Evolutionary conservation across 257 asterid genomes (phyloP), one percentile per base, ranked within the genome.

Genomic region (Salvia hispanica): DNA sequence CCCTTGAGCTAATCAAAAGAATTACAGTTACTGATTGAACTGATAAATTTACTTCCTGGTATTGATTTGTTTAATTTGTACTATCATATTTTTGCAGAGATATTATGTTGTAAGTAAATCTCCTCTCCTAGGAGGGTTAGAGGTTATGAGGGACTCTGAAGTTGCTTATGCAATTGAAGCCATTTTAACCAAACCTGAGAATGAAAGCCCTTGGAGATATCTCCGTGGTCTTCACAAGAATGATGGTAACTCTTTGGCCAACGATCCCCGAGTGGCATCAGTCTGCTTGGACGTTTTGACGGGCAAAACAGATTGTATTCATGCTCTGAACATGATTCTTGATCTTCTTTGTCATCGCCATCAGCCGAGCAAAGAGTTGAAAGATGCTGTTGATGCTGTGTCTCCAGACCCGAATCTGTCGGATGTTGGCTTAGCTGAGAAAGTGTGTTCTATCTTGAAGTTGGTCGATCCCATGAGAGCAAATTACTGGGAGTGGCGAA

Each of bases 131-230:
- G 96, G 95, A 64, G 89, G 95, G 36, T 74, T 91, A 64, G 86
- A 72, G 58, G 86, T 71, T 52, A 71, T 78, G 85, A 84, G 91
- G 77, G 91, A 87, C 67, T 86, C 89, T 3, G 99, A 94, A 84
- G 96, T 91, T 72, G 76, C 78, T 12, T 88, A 84, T 73, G 76
- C 96, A 37, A 72, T 86, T 44, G 78, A 83, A 66, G 92, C 96
- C 77, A 91, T 94, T 58, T 60, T 79, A 52, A 69, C 82, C 37
- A 76, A 80, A 62, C 95, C 99, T 2, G 97, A 80, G 67, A 94
- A 91, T 18, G 99, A 88, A 73, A 86, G 99, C 55, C 87, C 97
- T 3, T 94, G 97, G 99, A 87, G 97, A 77, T 94, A 94, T 77
- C 95, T 94, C 16, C 93, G 95, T 0, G 97, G 97, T n/a, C 87